Percentiles rank a stretch among this genome's conserved stretches.
Conservation (phyloP, 2,329 filamentous ascomycete species). For the Neonectria magnoliae region DNA sequence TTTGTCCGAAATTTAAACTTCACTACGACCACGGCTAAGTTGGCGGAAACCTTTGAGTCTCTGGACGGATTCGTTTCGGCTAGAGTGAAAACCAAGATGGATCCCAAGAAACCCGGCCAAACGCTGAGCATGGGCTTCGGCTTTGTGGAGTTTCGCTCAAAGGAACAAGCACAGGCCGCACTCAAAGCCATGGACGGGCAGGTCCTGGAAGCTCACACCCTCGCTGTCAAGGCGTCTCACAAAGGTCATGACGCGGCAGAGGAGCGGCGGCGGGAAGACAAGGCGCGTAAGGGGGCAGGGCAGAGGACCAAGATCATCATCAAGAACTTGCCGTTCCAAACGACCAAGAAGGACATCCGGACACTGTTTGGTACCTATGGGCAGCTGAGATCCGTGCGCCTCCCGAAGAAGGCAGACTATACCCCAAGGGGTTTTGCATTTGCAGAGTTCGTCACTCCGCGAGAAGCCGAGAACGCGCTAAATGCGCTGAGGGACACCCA, state of each 20-base stretch:
- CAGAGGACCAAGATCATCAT: conserved; percentile 93
- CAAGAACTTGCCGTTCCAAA: conserved; percentile 98
- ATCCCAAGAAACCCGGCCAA: conserved; percentile 90
- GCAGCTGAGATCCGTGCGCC: conserved; percentile 88
- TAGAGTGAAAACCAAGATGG: conserved; percentile 89
- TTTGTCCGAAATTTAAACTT: conserved; percentile 97
- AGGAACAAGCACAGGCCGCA: conserved; percentile 81
- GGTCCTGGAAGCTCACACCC: conserved; percentile 85
- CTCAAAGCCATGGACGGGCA: conserved; percentile 88
- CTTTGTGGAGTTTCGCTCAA: conserved; percentile 87
- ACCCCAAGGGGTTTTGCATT: conserved; percentile 94
- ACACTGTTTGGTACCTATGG: conserved; percentile 89
- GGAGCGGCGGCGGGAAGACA: conserved; percentile 84
- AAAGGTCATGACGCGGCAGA: conserved; percentile 88
- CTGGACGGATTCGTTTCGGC: conserved; percentile 91
- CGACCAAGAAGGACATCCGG: conserved; percentile 90
- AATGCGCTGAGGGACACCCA: conserved; percentile 92
- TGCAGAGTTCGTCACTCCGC: conserved; percentile 91
- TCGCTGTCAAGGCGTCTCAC: conserved; percentile 88
- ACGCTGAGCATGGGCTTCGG: conserved; percentile 97
- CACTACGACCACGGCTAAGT: conserved; percentile 78
- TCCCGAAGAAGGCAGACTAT: conserved; percentile 94
- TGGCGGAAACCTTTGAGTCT: conserved; percentile 81
- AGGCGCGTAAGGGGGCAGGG: conserved; percentile 79
- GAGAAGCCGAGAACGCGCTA: conserved; percentile 91